Evolutionary conservation across 495 filamentous ascomycete species (phyloP).

Genomic region (Penicillium bovifimosum): DNA sequence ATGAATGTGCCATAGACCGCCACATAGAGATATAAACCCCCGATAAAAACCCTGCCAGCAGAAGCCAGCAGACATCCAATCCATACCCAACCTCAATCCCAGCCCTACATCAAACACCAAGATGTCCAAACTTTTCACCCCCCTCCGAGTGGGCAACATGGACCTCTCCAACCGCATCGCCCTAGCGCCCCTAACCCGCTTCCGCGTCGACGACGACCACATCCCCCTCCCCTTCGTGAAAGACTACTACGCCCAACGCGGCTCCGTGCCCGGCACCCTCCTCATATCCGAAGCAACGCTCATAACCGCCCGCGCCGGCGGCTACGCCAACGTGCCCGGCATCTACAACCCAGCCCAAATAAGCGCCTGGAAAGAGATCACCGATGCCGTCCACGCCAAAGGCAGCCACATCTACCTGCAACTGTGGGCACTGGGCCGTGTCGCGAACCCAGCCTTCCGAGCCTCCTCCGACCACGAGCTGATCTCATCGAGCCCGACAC

Average conservation of each 20-base stretch:
- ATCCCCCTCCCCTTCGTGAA: conserved; percentile 35
- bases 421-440: conserved; percentile 64
- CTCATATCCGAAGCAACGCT: conserved; percentile 58
- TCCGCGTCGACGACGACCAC: conserved; percentile 41
- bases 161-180: conserved; percentile 45
- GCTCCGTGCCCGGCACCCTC: conserved; percentile 43
- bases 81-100: neutral
- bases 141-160: conserved; percentile 42
- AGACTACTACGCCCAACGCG: conserved; percentile 51
- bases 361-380: conserved; percentile 55
- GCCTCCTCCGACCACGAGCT: conserved; percentile 29
- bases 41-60: too few species aligned
- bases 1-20: too few species aligned
- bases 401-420: conserved; percentile 60
- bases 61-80: too few species aligned
- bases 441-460: conserved; percentile 37
- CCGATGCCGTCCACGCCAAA: conserved; percentile 60
- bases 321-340: conserved; percentile 53
- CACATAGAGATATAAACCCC: too few species aligned
- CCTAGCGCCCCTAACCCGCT: conserved; percentile 48
- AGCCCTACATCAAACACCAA: neutral
- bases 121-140: conserved; percentile 44
- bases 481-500: conserved; percentile 45
- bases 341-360: conserved; percentile 60
- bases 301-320: conserved; percentile 51